These are phyloP conservation scores for Citrullus colocynthis DNA, from an alignment of 306 rosid species.

Conservation along the genomic window DNA sequence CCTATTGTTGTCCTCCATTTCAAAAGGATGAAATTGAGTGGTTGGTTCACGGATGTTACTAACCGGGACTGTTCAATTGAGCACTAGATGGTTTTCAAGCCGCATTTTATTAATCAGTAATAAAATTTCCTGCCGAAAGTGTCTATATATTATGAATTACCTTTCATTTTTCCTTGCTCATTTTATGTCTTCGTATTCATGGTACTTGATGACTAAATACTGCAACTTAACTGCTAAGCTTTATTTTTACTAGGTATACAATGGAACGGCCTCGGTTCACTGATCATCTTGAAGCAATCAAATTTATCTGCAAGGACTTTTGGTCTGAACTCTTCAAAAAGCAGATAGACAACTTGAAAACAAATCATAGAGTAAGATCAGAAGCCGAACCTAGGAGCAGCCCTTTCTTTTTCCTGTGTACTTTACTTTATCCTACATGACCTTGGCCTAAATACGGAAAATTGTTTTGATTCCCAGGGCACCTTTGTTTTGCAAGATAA, in stretches of 20 bases:
- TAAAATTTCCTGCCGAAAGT: not conserved
- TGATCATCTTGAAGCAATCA: conserved; percentile 90
- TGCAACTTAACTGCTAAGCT: not conserved
- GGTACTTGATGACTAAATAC: not conserved
- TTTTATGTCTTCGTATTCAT: not conserved
- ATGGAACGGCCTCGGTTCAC: conserved; percentile 93
- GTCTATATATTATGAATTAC: not conserved
- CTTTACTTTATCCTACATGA: not conserved
- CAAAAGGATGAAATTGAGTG: not conserved
- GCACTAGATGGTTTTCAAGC: not conserved
- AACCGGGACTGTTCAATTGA: not conserved
- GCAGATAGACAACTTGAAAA: conserved; percentile 96
- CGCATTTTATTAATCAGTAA: not conserved
- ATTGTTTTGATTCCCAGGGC: conserved; percentile 41
- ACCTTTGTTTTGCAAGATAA: conserved; percentile 94
- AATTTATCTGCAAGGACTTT: conserved; percentile 97
- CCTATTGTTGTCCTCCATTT: not conserved
- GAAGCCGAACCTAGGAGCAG: not conserved
- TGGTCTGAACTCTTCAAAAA: conserved; percentile 98
- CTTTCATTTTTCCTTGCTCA: not conserved
- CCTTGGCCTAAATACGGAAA: not conserved
- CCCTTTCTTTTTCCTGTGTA: not conserved
- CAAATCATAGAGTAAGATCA: conserved; percentile 67
- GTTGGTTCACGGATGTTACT: not conserved
- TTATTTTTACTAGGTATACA: conserved; percentile 42